Evolutionary conservation across 805 yeast genomes (phyloP).

Genomic region (Wickerhamiella parazyma): DNA sequence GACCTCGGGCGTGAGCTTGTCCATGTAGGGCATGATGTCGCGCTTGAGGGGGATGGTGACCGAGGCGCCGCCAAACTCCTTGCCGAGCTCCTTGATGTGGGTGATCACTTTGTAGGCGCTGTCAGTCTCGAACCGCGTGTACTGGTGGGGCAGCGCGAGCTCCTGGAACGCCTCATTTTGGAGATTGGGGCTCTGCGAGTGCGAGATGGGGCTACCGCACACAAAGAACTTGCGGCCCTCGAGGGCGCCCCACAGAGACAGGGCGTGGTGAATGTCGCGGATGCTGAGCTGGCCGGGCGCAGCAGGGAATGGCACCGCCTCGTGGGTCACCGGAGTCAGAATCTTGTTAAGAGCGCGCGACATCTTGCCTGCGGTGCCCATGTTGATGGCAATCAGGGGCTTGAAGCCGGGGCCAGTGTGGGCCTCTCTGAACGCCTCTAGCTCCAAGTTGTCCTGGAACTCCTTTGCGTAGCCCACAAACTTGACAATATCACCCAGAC

Average conservation of each 20-base stretch:
- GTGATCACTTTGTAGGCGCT: conserved; percentile 44
- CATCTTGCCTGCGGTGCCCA: conserved; percentile 62
- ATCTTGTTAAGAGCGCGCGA: conserved; percentile 63
- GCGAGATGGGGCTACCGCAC: conserved; percentile 69
- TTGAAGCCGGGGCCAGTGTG: conserved; percentile 30
- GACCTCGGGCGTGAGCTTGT: conserved; percentile 64
- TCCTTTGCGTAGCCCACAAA: conserved; percentile 65
- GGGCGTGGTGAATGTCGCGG: conserved; percentile 45
- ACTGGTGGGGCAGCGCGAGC: conserved; percentile 66
- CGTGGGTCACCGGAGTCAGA: conserved; percentile 77
- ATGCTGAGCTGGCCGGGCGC: conserved; percentile 72
- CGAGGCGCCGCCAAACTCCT: conserved; percentile 78
- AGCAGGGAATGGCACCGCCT: conserved; percentile 48
- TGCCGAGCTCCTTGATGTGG: conserved; percentile 33
- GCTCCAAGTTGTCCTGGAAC: conserved; percentile 51
- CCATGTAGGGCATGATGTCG: conserved; percentile 55
- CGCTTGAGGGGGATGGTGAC: conserved; percentile 89
- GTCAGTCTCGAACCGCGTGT: conserved; percentile 53
- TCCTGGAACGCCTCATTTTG: conserved; percentile 67
- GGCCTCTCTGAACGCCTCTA: conserved; percentile 53
- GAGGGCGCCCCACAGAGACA: conserved; percentile 49
- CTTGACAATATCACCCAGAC: conserved; percentile 59
- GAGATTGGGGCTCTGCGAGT: conserved; percentile 78
- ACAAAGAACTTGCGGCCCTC: conserved; percentile 47
- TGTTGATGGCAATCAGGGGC: conserved; percentile 75